Base-by-base conservation (phyloP, 2,329 filamentous ascomycete genomes). In the Colletotrichum sp. region DNA sequence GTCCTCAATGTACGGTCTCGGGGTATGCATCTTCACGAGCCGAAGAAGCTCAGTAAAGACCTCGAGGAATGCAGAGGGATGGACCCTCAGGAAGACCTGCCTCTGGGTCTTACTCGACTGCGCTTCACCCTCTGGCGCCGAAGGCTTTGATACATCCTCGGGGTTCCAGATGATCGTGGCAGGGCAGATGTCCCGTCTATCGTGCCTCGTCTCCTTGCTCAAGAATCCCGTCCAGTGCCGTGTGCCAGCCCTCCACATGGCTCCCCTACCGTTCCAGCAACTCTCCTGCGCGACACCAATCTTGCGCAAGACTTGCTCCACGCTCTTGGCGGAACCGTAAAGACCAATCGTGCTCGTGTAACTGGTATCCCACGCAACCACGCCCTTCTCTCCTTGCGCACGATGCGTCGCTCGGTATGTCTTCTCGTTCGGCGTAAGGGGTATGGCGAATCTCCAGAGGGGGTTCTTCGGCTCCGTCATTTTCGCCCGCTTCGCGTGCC, bases 321-420 rank as follows among this genome's bases (percentile, higher is more conserved):
- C 85, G 67, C 92, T 92, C 34, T 86, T 83, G 54, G 90, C 85
- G 16, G 87, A 84, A 0, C 96, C 97, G 77, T 93, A 92, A 5
- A 98, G 81, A 16, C 93, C 89, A 76, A 98, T 93, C 2, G 95
- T 98, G 77, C 94, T 94, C 86, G 97, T 93, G 81, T 98, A 99
- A 81, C 96, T 98, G 87, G 92, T 94, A 83, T 99, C 97, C 95
- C 96, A 98, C 1, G 92, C 92, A 57, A 98, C 87, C 27, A 93
- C 93, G 7, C 97, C 96, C 76, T 93, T 91, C 66, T 93, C 89
- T 33, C 92, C 92, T 66, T 92, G 91, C 27, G 95, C 93, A 76
- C 96, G 91, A 85, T 98, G 95, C 0, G 95, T 97, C 59, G 95
- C 91, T 65, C 97, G 89, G 81, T 98, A 98, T 66, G 93, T 92